Conservation (phyloP, 352 stramenopile species). For the Phytophthora fragariaefolia region DNA sequence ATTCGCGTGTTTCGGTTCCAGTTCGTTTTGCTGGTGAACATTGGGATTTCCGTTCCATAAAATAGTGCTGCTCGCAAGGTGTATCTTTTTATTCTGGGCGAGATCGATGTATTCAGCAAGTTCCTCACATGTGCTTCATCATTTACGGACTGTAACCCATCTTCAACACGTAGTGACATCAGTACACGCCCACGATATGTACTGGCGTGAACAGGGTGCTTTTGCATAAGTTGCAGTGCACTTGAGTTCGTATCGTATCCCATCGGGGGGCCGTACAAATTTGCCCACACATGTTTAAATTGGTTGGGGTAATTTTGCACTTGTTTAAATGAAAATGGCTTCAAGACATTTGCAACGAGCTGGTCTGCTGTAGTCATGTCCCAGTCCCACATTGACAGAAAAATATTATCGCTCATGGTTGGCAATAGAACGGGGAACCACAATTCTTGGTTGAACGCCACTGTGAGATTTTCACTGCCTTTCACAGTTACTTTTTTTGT, state of each 20-base stretch:
- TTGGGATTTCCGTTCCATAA: slow-evolving; percentile 84
- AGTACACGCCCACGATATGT: slow-evolving; percentile 83
- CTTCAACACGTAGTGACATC: slow-evolving; percentile 70
- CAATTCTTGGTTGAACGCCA: slow-evolving; percentile 80
- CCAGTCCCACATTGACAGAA: slow-evolving; percentile 87
- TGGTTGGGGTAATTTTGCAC: slow-evolving; percentile 66
- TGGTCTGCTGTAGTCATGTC: slow-evolving; percentile 68
- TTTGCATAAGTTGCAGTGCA: slow-evolving; percentile 59
- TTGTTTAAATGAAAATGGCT: slow-evolving; percentile 77
- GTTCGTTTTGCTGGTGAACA: slow-evolving; percentile 69
- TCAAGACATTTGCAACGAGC: slow-evolving; percentile 71
- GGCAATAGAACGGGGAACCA: slow-evolving; percentile 88
- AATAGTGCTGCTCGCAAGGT: slow-evolving; percentile 69
- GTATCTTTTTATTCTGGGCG: slow-evolving; percentile 59
- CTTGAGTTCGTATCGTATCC: slow-evolving; percentile 56
- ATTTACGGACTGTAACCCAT: slow-evolving; percentile 70
- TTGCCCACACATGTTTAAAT: slow-evolving; percentile 71
- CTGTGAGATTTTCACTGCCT: slow-evolving; percentile 50
- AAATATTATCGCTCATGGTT: slow-evolving; percentile 85
- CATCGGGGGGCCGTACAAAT: slow-evolving; percentile 84
- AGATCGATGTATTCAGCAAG: slow-evolving; percentile 46
- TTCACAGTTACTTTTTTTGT: slow-evolving; percentile 77
- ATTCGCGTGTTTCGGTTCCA: slow-evolving; percentile 81
- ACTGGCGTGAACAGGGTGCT: slow-evolving; percentile 64
- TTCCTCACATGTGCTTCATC: slow-evolving; percentile 74